Conservation (phyloP, 306 rosid species). For the Vigna angularis region DNA sequence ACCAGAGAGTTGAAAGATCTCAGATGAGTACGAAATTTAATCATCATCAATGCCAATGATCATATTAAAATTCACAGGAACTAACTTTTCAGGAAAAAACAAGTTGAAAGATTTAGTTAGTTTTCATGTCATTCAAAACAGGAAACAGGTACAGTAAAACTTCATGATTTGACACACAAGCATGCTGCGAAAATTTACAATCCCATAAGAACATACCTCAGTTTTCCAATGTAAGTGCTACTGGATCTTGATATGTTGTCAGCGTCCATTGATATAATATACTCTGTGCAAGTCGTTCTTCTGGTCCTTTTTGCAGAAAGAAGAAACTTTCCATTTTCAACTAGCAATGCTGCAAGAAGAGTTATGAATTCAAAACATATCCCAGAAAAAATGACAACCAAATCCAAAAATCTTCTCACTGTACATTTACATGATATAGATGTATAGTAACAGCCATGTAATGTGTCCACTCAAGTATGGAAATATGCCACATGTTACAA, state of each 20-base stretch:
- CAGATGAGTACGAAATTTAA: neutral
- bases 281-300: constrained; percentile 87
- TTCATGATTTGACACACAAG: neutral
- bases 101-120: no score
- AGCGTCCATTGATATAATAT: constrained; percentile 82
- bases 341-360: constrained; percentile 71
- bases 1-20: neutral
- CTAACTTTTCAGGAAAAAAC: neutral
- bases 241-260: constrained; percentile 88
- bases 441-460: neutral
- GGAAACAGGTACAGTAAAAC: neutral
- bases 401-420: neutral
- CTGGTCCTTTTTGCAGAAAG: constrained; percentile 88
- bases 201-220: constrained; percentile 59
- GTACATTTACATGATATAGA: constrained; percentile 11
- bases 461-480: constrained; percentile 21
- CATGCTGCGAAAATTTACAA: neutral
- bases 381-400: constrained; percentile 13
- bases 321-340: constrained; percentile 94
- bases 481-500: neutral
- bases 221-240: constrained; percentile 83
- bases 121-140: neutral
- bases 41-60: neutral
- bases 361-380: constrained; percentile 32
- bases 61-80: neutral